Percentiles rank a stretch among this genome's conserved stretches.
These are phyloP conservation scores for Quercus cerris DNA, from an alignment of 306 rosid genomes.

Conservation along the genomic window DNA sequence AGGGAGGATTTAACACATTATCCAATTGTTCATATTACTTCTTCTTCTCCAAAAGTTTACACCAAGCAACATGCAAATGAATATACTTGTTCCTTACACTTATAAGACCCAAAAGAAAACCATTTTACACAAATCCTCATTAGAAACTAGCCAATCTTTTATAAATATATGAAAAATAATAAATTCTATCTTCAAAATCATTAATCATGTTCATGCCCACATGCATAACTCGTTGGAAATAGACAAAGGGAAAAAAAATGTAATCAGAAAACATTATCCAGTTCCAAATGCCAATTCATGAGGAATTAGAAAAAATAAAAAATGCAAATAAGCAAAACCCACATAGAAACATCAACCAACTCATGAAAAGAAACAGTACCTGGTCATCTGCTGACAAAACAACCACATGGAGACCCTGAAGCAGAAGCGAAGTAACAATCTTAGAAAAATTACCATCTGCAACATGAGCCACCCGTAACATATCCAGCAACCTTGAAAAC, in stretches of 20 bases:
- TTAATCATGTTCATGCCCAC: not conserved
- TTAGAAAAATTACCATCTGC: constrained; percentile 10
- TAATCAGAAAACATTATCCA: not conserved
- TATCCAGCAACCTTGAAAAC: constrained; percentile 24
- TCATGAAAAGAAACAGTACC: constrained; percentile 15
- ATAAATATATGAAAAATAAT: not conserved
- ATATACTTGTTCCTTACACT: not conserved
- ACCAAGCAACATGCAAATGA: not conserved
- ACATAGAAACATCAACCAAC: not conserved
- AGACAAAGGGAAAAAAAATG: not conserved
- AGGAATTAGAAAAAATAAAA: not conserved
- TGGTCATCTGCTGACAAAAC: constrained; percentile 27
- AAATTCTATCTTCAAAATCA: not conserved
- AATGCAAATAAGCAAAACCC: not conserved
- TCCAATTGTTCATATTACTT: not conserved
- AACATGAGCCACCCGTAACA: constrained; percentile 15
- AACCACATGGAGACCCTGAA: constrained; percentile 37
- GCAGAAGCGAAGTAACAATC: constrained; percentile 9
- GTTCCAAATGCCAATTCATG: not conserved
- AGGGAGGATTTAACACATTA: not conserved
- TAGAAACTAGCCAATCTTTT: not conserved
- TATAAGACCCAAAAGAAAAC: not conserved
- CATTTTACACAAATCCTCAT: not conserved
- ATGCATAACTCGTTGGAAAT: not conserved
- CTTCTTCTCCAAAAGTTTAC: not conserved